These are phyloP conservation scores for Penicillium egyptiacum DNA, from an alignment of 495 filamentous ascomycete species.

Conservation along the genomic window DNA sequence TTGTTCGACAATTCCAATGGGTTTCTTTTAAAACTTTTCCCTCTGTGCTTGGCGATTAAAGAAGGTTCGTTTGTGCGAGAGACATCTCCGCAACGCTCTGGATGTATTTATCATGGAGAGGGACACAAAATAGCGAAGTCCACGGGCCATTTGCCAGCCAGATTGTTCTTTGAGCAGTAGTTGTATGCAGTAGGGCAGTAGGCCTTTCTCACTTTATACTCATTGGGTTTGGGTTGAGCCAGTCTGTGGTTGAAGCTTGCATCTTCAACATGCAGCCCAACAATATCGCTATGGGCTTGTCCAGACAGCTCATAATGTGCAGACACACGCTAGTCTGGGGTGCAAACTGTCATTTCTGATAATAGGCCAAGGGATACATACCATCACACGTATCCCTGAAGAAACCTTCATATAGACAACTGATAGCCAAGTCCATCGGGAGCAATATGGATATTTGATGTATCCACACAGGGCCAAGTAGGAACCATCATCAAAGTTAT, in stretches of 20 bases:
- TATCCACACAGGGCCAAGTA: background rate
- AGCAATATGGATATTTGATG: background rate
- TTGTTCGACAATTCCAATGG: constrained; percentile 30
- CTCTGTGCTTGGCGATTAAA: constrained; percentile 33
- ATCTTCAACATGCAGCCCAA: background rate
- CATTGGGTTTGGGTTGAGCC: background rate
- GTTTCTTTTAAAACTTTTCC: constrained; percentile 30
- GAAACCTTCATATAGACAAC: background rate
- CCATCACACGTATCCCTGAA: background rate
- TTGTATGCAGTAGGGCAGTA: constrained; percentile 1
- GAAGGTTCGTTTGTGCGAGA: constrained; percentile 21
- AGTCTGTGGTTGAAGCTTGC: background rate
- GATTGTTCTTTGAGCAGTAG: background rate
- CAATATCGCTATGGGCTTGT: background rate
- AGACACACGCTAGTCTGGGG: background rate
- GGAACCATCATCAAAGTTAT: background rate
- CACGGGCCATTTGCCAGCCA: constrained; percentile 32
- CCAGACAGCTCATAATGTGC: background rate
- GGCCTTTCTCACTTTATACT: background rate
- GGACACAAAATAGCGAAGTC: constrained; percentile 36
- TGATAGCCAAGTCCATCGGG: background rate
- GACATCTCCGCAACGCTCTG: constrained; percentile 14
- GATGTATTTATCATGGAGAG: constrained; percentile 40
- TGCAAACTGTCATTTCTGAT: background rate
- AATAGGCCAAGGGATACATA: background rate